phyloP scores from a whole-genome alignment of 495 filamentous ascomycete species.

The Penicillium roqueforti region DNA sequence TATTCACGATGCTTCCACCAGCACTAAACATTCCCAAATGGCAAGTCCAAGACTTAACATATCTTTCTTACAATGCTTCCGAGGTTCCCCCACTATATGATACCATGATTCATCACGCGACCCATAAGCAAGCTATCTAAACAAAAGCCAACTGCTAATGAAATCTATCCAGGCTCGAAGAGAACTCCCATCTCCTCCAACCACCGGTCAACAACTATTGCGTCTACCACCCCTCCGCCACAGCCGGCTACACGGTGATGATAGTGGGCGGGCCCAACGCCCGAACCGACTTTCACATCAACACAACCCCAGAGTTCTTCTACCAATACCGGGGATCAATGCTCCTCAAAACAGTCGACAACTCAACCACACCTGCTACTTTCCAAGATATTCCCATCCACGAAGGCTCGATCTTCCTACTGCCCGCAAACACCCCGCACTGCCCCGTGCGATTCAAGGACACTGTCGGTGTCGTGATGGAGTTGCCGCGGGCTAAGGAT shows the following conservation, averaged over 20 bases:
- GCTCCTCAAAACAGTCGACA: constrained; percentile 85
- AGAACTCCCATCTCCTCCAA: constrained; percentile 88
- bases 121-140: background rate
- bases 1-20: constrained; percentile 36
- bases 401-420: constrained; percentile 92
- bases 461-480: constrained; percentile 81
- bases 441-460: constrained; percentile 65
- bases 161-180: constrained; percentile 65
- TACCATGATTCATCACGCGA: constrained; percentile 20
- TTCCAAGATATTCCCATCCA: constrained; percentile 85
- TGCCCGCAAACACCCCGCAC: constrained; percentile 89
- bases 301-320: constrained; percentile 94
- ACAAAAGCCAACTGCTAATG: background rate
- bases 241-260: constrained; percentile 51
- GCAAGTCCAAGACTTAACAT: constrained; percentile 39
- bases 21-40: constrained; percentile 80
- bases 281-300: constrained; percentile 97
- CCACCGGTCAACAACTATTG: constrained; percentile 97
- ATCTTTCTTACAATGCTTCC: background rate
- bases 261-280: constrained; percentile 97
- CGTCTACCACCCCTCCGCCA: constrained; percentile 67
- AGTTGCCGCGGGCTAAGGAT: constrained; percentile 70
- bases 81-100: constrained; percentile 13
- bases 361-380: constrained; percentile 43
- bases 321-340: constrained; percentile 92